These are phyloP conservation scores for Takashimella tepidaria DNA, from an alignment of 1,284 basidiomycete species.

Conservation along the genomic window DNA sequence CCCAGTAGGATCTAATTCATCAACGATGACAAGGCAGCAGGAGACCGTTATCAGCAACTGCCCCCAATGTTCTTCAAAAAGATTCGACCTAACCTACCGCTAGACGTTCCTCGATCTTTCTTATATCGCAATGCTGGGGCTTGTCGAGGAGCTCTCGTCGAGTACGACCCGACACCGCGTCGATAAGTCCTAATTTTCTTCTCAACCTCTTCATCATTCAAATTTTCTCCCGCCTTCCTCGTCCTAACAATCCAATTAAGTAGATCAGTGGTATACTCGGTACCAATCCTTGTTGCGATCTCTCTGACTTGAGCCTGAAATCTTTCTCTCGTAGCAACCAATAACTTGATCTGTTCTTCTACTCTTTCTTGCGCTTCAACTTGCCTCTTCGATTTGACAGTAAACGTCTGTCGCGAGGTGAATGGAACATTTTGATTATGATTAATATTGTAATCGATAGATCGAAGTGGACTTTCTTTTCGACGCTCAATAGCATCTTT, in stretches of 20 bases:
- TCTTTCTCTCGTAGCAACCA: background rate
- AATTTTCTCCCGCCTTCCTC: background rate
- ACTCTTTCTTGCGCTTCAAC: background rate
- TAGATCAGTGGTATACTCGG: background rate
- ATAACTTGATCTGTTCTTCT: background rate
- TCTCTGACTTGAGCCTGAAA: background rate
- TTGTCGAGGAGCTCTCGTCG: background rate
- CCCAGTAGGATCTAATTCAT: constrained; percentile 4
- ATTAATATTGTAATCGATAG: no score
- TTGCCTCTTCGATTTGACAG: background rate
- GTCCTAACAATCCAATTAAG: background rate
- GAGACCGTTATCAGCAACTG: no score
- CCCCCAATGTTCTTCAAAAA: no score
- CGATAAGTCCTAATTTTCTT: background rate
- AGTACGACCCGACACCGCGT: background rate
- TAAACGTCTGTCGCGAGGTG: no score
- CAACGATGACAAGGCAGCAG: background rate
- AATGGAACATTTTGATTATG: background rate
- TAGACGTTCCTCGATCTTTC: background rate
- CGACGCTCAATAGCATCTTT: background rate
- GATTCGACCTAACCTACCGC: constrained; percentile 5
- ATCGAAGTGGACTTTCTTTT: background rate
- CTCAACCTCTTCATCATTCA: background rate
- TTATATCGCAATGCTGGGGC: background rate
- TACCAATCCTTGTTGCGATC: background rate